Evolutionary conservation across 2,329 filamentous ascomycete species (phyloP), one percentile per base, ranked within the genome.

Genomic region (Botrytis medusae): DNA sequence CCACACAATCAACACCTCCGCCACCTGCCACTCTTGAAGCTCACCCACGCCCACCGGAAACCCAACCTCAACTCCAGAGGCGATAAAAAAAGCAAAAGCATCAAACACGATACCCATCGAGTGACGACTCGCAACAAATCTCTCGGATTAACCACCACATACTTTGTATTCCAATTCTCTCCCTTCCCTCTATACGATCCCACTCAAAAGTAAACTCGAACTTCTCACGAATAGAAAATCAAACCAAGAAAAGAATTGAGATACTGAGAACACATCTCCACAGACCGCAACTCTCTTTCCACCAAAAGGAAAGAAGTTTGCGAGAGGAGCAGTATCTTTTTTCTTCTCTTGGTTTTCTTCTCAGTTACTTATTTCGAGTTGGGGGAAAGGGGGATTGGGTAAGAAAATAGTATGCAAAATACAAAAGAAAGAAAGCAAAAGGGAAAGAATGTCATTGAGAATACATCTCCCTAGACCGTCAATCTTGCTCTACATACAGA

Each of bases 121-220:
- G 44, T 51, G 63, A 67, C 32, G 63, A 67, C 44, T 67, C 22
- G 63, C 22, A 51, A 10, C 44, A 51, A 48, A 51, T 67, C 22
- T 37, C 32, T 51, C 20, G 2, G 16, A 37, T 37, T 22, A 37
- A 25, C 9, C 44, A 61, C 34, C 10, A 18, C 3, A 67, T 18
- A 22, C 16, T 20, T 37, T 4, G 9, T 29, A 20, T 44, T 42
- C 8, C 4, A 10, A 10, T 22, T 2, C 2, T 0, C 14, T 2
- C 4, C 4, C 6, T 16, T 44, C 12, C 40, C 40, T 22, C 16
- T 6, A 14, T 37, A 16, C 4, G 1, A 2, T 18, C 12, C 32
- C 20, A 40, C 14, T 12, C 18, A 22, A 61, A 9, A 40, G 20
- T 25, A 40, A 25, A 12, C 20, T 37, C 34, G n/a, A n/a, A 29